Conservation (phyloP, 768 basidiomycete species). For the Russula olivacea region DNA sequence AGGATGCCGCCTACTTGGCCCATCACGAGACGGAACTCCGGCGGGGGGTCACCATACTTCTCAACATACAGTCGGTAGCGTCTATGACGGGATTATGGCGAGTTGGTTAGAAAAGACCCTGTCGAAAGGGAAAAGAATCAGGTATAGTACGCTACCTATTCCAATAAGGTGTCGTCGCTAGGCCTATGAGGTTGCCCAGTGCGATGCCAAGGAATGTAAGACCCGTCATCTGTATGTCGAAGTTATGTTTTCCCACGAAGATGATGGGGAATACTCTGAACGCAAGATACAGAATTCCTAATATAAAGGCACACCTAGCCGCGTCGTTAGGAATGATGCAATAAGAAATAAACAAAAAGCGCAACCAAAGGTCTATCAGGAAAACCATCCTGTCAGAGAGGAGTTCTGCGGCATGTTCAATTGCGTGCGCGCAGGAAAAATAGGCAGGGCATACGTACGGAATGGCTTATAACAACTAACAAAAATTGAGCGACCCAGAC, state of each 20-base stretch:
- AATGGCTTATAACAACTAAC: constrained; percentile 69
- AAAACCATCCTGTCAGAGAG: constrained; percentile 69
- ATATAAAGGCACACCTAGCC: constrained; percentile 35
- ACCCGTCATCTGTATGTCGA: constrained; percentile 46
- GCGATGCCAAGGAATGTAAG: constrained; percentile 48
- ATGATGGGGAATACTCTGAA: constrained; percentile 55
- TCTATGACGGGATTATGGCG: background rate
- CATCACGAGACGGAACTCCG: constrained; percentile 60
- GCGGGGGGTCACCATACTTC: constrained; percentile 45
- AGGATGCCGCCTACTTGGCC: constrained; percentile 63
- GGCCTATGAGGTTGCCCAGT: constrained; percentile 40
- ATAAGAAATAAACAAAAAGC: background rate
- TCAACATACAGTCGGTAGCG: constrained; percentile 7
- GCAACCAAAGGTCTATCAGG: constrained; percentile 62
- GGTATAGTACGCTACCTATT: constrained; percentile 30
- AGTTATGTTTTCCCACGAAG: constrained; percentile 43
- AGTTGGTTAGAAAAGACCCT: background rate
- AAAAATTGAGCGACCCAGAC: constrained; percentile 43
- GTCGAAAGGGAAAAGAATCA: background rate
- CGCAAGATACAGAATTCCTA: constrained; percentile 44
- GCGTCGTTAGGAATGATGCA: background rate
- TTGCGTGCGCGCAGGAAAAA: background rate
- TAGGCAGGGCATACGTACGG: constrained; percentile 39
- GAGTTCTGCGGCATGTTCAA: constrained; percentile 41
- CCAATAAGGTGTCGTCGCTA: constrained; percentile 42